Percentiles rank a stretch among this genome's conserved stretches.
These are phyloP conservation scores for Candida wancherniae DNA, from an alignment of 805 yeast genomes.

Conservation along the genomic window DNA sequence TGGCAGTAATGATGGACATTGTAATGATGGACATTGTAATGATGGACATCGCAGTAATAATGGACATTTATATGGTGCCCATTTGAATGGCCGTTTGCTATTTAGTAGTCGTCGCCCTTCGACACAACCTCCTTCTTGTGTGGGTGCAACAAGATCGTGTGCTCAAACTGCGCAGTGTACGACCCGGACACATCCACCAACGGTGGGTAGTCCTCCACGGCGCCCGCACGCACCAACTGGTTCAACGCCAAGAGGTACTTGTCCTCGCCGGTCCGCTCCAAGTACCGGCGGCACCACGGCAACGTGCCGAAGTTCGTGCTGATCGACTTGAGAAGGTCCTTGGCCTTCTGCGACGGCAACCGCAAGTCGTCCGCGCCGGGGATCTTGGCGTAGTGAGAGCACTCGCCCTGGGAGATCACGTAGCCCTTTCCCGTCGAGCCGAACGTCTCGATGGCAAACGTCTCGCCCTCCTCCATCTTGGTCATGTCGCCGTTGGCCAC, in stretches of 20 bases:
- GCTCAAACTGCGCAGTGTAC: slow-evolving; percentile 96
- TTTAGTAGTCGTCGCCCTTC: slow-evolving; percentile 90
- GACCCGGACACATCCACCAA: slow-evolving; percentile 76
- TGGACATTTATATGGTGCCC: no score
- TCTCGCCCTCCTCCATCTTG: slow-evolving; percentile 98
- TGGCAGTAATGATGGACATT: no score
- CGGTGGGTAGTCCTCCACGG: slow-evolving; percentile 94
- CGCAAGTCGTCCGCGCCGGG: slow-evolving; percentile 35
- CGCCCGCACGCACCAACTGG: slow-evolving; percentile 76
- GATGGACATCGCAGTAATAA: no score
- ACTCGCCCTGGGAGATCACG: slow-evolving; percentile 82
- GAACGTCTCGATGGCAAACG: slow-evolving; percentile 96
- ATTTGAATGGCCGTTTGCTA: no score
- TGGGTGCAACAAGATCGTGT: slow-evolving; percentile 86
- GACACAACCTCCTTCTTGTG: slow-evolving; percentile 91
- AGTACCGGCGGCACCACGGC: slow-evolving; percentile 94
- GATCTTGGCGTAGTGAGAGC: slow-evolving; percentile 83
- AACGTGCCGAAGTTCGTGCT: slow-evolving; percentile 84
- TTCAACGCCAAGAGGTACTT: slow-evolving; percentile 85
- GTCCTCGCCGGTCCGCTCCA: slow-evolving; percentile 88
- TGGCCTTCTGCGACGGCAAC: slow-evolving; percentile 65
- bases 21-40: no score
- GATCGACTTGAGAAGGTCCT: slow-evolving; percentile 61
- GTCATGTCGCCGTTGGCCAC: slow-evolving; percentile 90
- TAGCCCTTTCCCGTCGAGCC: slow-evolving; percentile 96